A percentile compares a stretch with the other conserved stretches of the same genome.
These are phyloP conservation scores for Cladosporium sp. DNA, from an alignment of 2,329 filamentous ascomycete genomes.

Conservation along the genomic window DNA sequence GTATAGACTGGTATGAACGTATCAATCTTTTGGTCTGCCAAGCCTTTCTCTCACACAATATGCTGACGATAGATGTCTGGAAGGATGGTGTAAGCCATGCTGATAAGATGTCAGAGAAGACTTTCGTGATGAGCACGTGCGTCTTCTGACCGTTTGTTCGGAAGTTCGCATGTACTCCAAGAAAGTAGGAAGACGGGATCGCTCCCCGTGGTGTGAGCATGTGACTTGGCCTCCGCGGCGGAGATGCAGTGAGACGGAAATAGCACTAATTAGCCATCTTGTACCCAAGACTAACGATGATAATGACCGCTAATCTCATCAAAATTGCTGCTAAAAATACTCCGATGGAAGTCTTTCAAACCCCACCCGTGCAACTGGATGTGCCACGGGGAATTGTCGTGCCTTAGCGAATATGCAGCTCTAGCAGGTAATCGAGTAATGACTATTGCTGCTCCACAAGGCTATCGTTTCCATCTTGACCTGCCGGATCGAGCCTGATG, in stretches of 20 bases:
- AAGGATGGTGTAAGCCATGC: not conserved
- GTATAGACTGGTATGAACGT: not conserved
- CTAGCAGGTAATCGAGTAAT: not conserved
- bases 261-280: constrained; percentile 10
- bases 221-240: not conserved
- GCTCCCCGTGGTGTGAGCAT: not conserved
- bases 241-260: not conserved
- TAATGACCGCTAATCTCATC: constrained; percentile 5
- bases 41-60: not conserved
- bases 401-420: not conserved
- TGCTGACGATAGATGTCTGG: not conserved
- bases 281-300: not conserved
- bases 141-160: not conserved
- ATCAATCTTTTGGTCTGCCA: not conserved
- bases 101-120: not conserved
- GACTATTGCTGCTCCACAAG: not conserved
- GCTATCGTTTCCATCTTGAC: not conserved
- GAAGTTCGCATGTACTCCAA: not conserved
- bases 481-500: not conserved
- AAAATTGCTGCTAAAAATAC: constrained; percentile 9
- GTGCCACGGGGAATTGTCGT: not conserved
- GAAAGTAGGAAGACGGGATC: not conserved
- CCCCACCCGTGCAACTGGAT: too few relatives aligned
- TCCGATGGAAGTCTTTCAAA: not conserved
- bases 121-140: not conserved